Percentiles rank a stretch among this genome's conserved stretches.
phyloP scores from a whole-genome alignment of 2,329 filamentous ascomycete genomes.

The Epichloe sylvatica region DNA sequence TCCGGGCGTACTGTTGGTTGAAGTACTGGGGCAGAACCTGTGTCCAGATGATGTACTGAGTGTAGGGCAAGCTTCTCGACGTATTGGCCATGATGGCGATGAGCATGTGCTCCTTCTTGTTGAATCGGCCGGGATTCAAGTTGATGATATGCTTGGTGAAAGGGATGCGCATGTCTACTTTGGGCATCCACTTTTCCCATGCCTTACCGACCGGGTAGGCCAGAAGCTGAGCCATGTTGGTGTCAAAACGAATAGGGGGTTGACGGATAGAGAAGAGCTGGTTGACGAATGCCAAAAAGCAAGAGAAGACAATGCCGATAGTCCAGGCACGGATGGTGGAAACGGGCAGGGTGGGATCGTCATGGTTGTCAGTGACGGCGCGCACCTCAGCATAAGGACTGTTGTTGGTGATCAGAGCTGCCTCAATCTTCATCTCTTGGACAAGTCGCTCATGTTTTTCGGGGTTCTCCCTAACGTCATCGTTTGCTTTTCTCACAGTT shows the following conservation, averaged over 20 bases:
- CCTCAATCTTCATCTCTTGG: slow-evolving; percentile 40
- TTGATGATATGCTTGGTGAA: slow-evolving; percentile 18
- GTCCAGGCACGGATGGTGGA: slow-evolving; percentile 42
- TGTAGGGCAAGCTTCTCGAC: slow-evolving; percentile 37
- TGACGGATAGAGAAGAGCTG: slow-evolving; percentile 45
- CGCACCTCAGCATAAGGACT: slow-evolving; percentile 45
- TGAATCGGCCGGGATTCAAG: slow-evolving; percentile 44
- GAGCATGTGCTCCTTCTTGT: slow-evolving; percentile 47
- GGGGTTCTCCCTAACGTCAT: slow-evolving; percentile 29
- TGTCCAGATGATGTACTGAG: slow-evolving; percentile 41
- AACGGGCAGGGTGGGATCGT: slow-evolving; percentile 33
- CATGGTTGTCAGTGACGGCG: slow-evolving; percentile 41
- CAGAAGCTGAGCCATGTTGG: slow-evolving; percentile 42
- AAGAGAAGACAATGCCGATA: slow-evolving; percentile 36
- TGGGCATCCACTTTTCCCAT: slow-evolving; percentile 36
- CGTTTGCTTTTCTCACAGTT: slow-evolving; percentile 29
- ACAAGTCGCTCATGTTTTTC: slow-evolving; percentile 34
- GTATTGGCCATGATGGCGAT: slow-evolving; percentile 51
- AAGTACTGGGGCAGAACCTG: slow-evolving; percentile 39
- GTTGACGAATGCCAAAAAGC: slow-evolving; percentile 37
- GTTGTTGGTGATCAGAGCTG: slow-evolving; percentile 39
- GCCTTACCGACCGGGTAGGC: slow-evolving; percentile 40
- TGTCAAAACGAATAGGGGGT: slow-evolving; percentile 38
- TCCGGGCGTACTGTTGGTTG: slow-evolving; percentile 37
- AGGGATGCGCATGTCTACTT: slow-evolving; percentile 32